phyloP scores from a whole-genome alignment of 2,329 filamentous ascomycete genomes.

The Eutypella sp. region DNA sequence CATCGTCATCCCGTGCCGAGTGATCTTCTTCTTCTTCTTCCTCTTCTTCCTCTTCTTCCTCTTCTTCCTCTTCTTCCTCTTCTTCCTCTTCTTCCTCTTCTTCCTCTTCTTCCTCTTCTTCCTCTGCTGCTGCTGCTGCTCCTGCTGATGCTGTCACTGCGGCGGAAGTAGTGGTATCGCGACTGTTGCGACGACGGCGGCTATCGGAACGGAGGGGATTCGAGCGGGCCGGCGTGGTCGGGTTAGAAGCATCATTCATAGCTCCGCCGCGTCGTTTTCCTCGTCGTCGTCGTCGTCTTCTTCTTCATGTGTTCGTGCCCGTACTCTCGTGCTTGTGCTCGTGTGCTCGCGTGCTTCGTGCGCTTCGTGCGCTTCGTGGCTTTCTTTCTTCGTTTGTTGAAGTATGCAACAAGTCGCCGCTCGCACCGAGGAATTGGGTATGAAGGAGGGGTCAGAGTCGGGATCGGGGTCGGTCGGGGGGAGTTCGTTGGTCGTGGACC shows the following conservation, averaged over 20 bases:
- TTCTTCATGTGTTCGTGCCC: too few species aligned
- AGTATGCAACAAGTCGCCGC: too few species aligned
- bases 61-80: slow-evolving; percentile 8
- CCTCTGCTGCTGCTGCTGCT: slow-evolving; percentile 5
- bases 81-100: slow-evolving; percentile 1
- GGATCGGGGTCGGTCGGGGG: neutral
- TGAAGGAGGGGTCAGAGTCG: neutral
- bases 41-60: neutral
- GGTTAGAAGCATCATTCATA: slow-evolving; percentile 42
- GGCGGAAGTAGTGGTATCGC: slow-evolving; percentile 16
- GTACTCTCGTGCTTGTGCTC: too few species aligned
- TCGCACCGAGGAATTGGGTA: neutral
- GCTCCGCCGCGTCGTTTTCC: slow-evolving; percentile 35
- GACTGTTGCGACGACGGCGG: slow-evolving; percentile 15
- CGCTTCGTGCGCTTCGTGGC: neutral
- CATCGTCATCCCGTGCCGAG: too few species aligned
- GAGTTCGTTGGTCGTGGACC: neutral
- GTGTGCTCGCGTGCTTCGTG: too few species aligned
- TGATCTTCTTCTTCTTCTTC: too few species aligned
- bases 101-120: slow-evolving; percentile 6
- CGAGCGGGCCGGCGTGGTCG: slow-evolving; percentile 35
- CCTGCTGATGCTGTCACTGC: slow-evolving; percentile 4
- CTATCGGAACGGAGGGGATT: slow-evolving; percentile 17
- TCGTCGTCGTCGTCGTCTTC: too few species aligned
- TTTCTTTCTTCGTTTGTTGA: too few species aligned